A percentile compares a stretch with the other conserved stretches of the same genome.
Evolutionary conservation across 1,139 yeast species (phyloP).

Genomic region (Wickerhamiella pararugosa): DNA sequence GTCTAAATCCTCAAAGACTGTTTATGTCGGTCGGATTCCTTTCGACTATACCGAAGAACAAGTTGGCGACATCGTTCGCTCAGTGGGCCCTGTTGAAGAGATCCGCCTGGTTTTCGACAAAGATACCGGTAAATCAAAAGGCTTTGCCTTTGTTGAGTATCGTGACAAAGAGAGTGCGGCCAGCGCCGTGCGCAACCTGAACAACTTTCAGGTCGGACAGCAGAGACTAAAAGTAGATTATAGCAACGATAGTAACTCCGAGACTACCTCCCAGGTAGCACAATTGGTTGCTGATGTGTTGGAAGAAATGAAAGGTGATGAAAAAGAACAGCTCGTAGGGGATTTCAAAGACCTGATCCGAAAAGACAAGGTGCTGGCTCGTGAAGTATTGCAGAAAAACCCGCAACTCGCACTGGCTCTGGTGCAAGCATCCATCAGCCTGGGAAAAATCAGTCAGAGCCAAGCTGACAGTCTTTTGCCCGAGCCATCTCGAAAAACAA

Average conservation of each 20-base stretch:
- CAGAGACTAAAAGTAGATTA: slow-evolving; percentile 59
- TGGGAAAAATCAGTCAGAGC: slow-evolving; percentile 12
- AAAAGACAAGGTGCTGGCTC: slow-evolving; percentile 38
- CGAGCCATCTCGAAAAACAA: background rate
- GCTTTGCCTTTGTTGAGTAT: slow-evolving; percentile 78
- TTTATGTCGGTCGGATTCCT: slow-evolving; percentile 53
- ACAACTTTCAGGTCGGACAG: slow-evolving; percentile 63
- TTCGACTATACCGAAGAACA: slow-evolving; percentile 82
- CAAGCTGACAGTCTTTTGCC: slow-evolving; percentile 12
- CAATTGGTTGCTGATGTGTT: slow-evolving; percentile 12
- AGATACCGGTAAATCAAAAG: slow-evolving; percentile 80
- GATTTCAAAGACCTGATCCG: slow-evolving; percentile 11
- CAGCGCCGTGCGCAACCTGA: slow-evolving; percentile 78
- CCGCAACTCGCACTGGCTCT: slow-evolving; percentile 80
- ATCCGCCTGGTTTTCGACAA: slow-evolving; percentile 72
- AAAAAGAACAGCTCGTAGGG: slow-evolving; percentile 11
- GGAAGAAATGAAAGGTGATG: slow-evolving; percentile 8
- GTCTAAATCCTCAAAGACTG: slow-evolving; percentile 21
- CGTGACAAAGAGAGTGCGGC: slow-evolving; percentile 65
- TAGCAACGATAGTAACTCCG: slow-evolving; percentile 26
- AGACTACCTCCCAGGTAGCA: slow-evolving; percentile 4
- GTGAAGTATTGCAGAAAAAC: slow-evolving; percentile 43
- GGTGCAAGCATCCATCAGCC: slow-evolving; percentile 49
- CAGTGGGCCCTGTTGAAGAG: slow-evolving; percentile 77
- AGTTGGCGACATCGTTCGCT: slow-evolving; percentile 57